Base-by-base conservation (phyloP, 2,329 filamentous ascomycete genomes). In the Chrysoporthe deuterocubensis region DNA sequence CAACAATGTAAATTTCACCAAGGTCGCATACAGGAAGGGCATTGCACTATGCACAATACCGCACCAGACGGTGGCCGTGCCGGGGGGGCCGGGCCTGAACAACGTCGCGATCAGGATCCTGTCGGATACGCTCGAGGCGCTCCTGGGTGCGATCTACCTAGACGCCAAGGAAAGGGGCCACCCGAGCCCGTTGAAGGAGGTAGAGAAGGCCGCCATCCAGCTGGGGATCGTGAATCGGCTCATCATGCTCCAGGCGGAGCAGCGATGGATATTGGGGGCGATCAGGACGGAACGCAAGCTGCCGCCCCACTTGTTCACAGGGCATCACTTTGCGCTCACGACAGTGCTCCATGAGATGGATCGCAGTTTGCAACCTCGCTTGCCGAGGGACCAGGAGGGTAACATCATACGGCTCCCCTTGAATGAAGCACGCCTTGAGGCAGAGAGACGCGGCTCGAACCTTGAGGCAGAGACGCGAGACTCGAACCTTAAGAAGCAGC, bases 81-180 rank as follows among this genome's bases (percentile, higher is more conserved):
- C 21, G 18, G 44, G 57, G 18, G 48, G 42, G 48, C 21, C 48
- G 2, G 52, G 13, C 2, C 4, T 11, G 0, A 61, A 52, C 32
- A 18, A 40, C 18, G 14, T 8, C 40, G 11, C 26, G 9, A 34
- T 48, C 42, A 6, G 42, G 14, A 48, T 11, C n/a, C 42, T 68
- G 52, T 65, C 67, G 8, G 56, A 61, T 13, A 66, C 64, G 18
- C 13, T 68, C 56, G 67, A 68, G 43, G 67, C 67, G 14, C 21
- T 68, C 52, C 43, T 66, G 26, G 67, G 64, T 37, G 67, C 67
- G 43, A 56, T 68, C 37, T 26, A 68, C 16, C 34, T 58, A 34
- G 67, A 68, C 37, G 67, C 64, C n/a, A 54, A 44, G 8, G 18
- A 44, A 9, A 16, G 13, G 9, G 43, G 42, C 3, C 5, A 48